These are phyloP conservation scores for Thelonectria blattea DNA, from an alignment of 2,329 filamentous ascomycete species.

Conservation along the genomic window DNA sequence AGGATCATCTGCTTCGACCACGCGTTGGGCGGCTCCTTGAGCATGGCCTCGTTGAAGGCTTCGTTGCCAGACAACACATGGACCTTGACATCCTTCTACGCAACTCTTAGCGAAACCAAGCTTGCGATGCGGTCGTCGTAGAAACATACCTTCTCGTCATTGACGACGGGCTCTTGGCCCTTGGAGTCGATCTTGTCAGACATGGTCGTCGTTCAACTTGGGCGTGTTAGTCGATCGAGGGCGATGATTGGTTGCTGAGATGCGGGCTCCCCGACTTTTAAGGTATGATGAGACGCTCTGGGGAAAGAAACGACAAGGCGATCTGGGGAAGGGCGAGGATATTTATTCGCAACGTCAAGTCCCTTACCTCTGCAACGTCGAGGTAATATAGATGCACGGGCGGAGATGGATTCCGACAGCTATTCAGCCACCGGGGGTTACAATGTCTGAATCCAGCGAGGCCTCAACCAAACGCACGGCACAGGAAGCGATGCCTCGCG, in stretches of 20 bases:
- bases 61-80: slow-evolving; percentile 58
- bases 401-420: slow-evolving; percentile 8
- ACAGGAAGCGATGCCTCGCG: neutral
- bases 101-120: neutral
- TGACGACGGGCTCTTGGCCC: slow-evolving; percentile 1
- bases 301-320: neutral
- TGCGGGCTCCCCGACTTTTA: neutral
- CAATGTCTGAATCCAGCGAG: neutral
- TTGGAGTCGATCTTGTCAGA: slow-evolving; percentile 14
- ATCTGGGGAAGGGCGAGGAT: neutral
- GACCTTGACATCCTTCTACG: slow-evolving; percentile 33
- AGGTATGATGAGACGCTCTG: neutral
- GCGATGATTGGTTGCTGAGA: neutral
- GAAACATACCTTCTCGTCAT: slow-evolving; percentile 8
- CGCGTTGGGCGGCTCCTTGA: slow-evolving; percentile 56
- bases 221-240: neutral
- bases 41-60: slow-evolving; percentile 60
- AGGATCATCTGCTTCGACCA: slow-evolving; percentile 48
- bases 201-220: slow-evolving; percentile 3
- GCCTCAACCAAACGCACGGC: neutral
- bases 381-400: neutral
- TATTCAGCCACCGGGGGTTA: neutral
- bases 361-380: neutral
- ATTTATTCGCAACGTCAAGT: neutral
- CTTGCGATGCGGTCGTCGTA: neutral